Evolutionary conservation across 768 basidiomycete species (phyloP), one percentile per base, ranked within the genome.

Genomic region (Russula earlei): DNA sequence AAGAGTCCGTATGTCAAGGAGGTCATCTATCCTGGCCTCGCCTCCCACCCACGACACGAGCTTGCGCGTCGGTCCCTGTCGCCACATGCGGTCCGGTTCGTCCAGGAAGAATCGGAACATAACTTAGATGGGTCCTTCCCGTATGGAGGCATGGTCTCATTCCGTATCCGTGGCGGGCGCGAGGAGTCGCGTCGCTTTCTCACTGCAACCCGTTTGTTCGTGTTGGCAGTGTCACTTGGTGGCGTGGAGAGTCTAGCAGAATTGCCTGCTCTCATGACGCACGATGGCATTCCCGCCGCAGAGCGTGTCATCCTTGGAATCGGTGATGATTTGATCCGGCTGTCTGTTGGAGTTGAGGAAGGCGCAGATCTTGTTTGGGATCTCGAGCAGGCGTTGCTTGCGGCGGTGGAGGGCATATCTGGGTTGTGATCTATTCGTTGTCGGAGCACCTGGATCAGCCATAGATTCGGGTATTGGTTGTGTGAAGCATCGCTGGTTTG

Each of bases 281-380:
- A n/a, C n/a, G n/a, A n/a, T n/a, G n/a, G n/a, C n/a, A n/a, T n/a
- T n/a, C n/a, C n/a, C n/a, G n/a, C n/a, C n/a, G n/a, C n/a, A n/a
- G n/a, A n/a, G n/a, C n/a, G n/a, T n/a, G n/a, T n/a, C n/a, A n/a
- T n/a, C n/a, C n/a, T n/a, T n/a, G n/a, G n/a, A n/a, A n/a, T n/a
- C n/a, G n/a, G n/a, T n/a, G n/a, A n/a, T n/a, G n/a, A n/a, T n/a
- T n/a, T n/a, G n/a, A n/a, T n/a, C 2, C 74, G 94, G 17, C 68
- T 98, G 60, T 86, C 83, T 34, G 88, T 94, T 0, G 94, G 94
- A 2, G 78, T 95, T 14, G 95, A 97, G 70, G 94, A 98, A 49
- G 74, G 67, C 12, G 85, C 87, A 19, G 95, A 98, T 72, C 66
- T 97, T 46, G 70, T 93, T 9, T 71, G 68, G 34, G 91, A 92